These are phyloP conservation scores for Atractiella rhizophila DNA, from an alignment of 768 basidiomycete genomes.

Conservation along the genomic window DNA sequence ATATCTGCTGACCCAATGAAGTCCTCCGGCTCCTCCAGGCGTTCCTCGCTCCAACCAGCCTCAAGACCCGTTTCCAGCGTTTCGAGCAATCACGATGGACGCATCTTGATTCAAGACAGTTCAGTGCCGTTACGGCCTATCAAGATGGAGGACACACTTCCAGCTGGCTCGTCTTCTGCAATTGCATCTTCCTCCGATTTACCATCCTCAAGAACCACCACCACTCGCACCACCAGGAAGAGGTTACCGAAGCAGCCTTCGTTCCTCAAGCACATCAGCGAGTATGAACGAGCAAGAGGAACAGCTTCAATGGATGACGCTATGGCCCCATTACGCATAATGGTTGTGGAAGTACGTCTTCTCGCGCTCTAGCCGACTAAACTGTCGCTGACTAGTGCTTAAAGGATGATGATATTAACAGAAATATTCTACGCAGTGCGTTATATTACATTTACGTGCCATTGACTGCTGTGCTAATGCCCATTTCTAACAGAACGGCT, in stretches of 20 bases:
- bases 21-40: no score
- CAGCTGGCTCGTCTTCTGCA: no score
- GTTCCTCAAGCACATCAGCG: conserved; percentile 4
- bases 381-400: background rate
- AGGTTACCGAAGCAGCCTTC: background rate
- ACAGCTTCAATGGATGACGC: background rate
- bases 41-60: no score
- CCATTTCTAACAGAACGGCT: no score
- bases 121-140: background rate
- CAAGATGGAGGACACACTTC: background rate
- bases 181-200: background rate
- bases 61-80: no score
- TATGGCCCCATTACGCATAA: conserved; percentile 24
- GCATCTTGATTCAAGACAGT: background rate
- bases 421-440: conserved; percentile 40
- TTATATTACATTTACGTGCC: no score
- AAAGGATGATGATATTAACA: conserved; percentile 25
- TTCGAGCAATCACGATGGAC: background rate
- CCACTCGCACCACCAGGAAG: conserved; percentile 5
- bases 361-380: background rate
- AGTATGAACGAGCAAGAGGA: background rate
- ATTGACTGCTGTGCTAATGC: no score
- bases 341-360: conserved; percentile 40
- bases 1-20: no score
- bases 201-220: background rate